Evolutionary conservation across 306 rosid genomes (phyloP).

Genomic region (Elaeagnus macrophylla): DNA sequence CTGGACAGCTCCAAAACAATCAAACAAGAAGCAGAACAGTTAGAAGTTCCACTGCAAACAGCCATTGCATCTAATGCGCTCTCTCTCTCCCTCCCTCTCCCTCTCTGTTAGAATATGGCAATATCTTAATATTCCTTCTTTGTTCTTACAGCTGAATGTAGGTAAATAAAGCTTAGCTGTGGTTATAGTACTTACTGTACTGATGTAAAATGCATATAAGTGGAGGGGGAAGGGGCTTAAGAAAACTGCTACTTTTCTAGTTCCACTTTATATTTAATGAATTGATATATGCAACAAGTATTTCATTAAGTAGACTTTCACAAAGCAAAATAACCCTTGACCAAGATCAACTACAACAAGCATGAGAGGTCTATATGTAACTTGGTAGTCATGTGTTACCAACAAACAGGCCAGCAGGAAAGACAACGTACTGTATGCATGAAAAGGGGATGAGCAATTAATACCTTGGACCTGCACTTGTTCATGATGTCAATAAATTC

Average conservation of each 20-base stretch:
- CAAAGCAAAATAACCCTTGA: background rate
- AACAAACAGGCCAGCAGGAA: constrained; percentile 6
- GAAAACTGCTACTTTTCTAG: background rate
- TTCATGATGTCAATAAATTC: constrained; percentile 97
- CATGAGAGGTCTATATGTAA: too few species aligned
- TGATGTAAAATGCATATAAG: background rate
- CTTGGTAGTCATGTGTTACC: background rate
- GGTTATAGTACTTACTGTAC: background rate
- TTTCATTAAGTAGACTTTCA: too few species aligned
- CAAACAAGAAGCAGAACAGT: constrained; percentile 21
- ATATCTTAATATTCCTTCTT: background rate
- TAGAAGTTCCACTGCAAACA: background rate
- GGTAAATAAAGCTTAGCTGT: background rate
- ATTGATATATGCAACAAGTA: background rate
- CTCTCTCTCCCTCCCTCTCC: background rate
- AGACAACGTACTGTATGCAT: constrained; percentile 1
- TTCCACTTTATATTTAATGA: background rate
- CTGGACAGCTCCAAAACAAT: constrained; percentile 57
- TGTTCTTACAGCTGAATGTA: background rate
- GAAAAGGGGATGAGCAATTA: constrained; percentile 11
- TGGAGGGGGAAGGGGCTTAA: background rate
- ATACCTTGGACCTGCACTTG: constrained; percentile 95
- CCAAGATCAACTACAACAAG: background rate
- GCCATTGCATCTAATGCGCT: background rate
- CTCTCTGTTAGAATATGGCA: background rate